A percentile compares a stretch with the other conserved stretches of the same genome.
Conservation (phyloP, 139 green algal species). For the Chlamydomonas sp. region DNA sequence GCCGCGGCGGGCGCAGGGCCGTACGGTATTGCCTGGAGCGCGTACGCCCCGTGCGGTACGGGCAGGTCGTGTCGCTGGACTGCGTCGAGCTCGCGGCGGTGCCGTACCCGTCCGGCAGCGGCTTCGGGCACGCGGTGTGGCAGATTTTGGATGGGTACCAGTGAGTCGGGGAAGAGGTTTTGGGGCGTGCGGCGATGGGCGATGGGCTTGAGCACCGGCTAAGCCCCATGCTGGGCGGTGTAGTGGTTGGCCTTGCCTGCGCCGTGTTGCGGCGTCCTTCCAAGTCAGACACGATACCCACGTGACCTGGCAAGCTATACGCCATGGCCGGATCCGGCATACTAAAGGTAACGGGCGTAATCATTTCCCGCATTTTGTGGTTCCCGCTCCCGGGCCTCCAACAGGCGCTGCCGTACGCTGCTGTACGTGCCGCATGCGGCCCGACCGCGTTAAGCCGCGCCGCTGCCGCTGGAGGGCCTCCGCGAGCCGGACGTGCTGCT, state of each 20-base stretch:
- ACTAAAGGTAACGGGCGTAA: no score
- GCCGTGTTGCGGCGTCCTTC: no score
- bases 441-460: no score
- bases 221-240: no score
- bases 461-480: conserved; percentile 13
- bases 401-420: conserved; percentile 29
- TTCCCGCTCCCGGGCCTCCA: background rate
- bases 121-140: conserved; percentile 53
- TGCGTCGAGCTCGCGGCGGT: conserved; percentile 35
- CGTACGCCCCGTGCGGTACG: conserved; percentile 44
- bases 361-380: background rate
- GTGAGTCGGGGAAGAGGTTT: conserved; percentile 2
- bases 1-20: background rate
- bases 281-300: no score
- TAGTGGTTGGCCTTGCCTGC: no score
- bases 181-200: no score
- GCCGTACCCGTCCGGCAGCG: conserved; percentile 42
- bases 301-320: no score
- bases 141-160: conserved; percentile 32
- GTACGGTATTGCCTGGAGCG: conserved; percentile 18
- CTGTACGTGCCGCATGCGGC: conserved; percentile 25
- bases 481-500: background rate
- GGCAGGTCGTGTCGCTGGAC: conserved; percentile 46
- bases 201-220: no score
- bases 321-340: no score